Evolutionary conservation across 495 filamentous ascomycete genomes (phyloP), one percentile per base, ranked within the genome.

Genomic region (Aspergillus mulundensis): DNA sequence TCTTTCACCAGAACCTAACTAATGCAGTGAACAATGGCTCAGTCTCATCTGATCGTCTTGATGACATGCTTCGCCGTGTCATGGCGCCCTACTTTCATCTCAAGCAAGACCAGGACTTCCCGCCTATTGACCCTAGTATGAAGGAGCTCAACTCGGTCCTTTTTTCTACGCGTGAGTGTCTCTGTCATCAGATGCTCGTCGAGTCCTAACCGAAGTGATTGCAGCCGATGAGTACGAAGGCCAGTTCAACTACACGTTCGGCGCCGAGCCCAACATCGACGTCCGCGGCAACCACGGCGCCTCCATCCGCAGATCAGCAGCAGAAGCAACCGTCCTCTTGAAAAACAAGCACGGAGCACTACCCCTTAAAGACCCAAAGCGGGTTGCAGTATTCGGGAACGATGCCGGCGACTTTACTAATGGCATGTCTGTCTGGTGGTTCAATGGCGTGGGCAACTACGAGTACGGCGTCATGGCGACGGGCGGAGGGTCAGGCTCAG

Each of bases 51-150:
- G 47, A 50, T 15, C 47, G 47, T 10, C 1, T 50, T 2, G 47
- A 50, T 19, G 47, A 50, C 12, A 50, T 50, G 47, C 38, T 50
- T 34, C 3, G 23, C 8, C 47, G 47, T 38, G 39, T 50, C 30
- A 50, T 50, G 47, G 39, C 47, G 11, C 47, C 47, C n/a, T 50
- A 50, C 47, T 50, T 18, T 30, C 39, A 30, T 30, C 47, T 50
- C 32, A 14, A 16, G 7, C 47, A 50, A 30, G 47, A 50, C 47
- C 8, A 21, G 16, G 47, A 39, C 32, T 50, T 21, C 32, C 47
- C 47, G 18, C 14, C 47, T 1, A 30, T 50, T 14, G 47, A 50
- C 47, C 47, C n/a, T n/a, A n/a, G n/a, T n/a, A n/a, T n/a, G n/a
- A n/a, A n/a, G n/a, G n/a, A n/a, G n/a, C n/a, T n/a, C n/a, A n/a